Conservation (phyloP, 352 stramenopile species). For the Globisporangium uncinulatum region DNA sequence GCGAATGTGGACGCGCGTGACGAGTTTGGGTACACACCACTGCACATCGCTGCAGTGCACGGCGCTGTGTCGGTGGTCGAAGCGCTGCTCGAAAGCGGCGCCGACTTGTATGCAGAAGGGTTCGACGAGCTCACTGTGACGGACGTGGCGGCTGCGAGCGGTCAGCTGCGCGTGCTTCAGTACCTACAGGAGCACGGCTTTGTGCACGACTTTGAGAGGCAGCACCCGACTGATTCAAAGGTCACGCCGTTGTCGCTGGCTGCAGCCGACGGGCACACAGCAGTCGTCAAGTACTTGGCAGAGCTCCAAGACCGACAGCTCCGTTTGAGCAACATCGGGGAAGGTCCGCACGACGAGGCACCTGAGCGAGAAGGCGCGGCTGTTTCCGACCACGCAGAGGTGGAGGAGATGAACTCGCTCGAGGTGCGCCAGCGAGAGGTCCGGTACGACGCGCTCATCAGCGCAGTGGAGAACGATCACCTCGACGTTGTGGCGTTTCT, state of each 20-base stretch:
- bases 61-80: conserved; percentile 12
- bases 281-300: conserved; percentile 11
- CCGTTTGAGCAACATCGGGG: background rate
- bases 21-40: conserved; percentile 19
- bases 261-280: conserved; percentile 3
- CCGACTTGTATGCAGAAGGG: conserved; percentile 9
- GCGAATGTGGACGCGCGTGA: conserved; percentile 15
- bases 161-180: conserved; percentile 14
- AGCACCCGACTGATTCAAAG: conserved; percentile 8
- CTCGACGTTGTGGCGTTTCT: conserved; percentile 14
- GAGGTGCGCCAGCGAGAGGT: background rate
- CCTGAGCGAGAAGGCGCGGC: background rate
- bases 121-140: conserved; percentile 11
- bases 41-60: conserved; percentile 21
- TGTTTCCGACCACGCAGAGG: background rate
- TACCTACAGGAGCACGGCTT: conserved; percentile 14
- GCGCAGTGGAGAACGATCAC: conserved; percentile 11
- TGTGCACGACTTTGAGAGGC: conserved; percentile 13
- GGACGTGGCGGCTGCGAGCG: conserved; percentile 13
- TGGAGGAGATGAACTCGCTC: background rate
- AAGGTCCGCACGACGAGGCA: background rate
- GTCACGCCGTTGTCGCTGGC: conserved; percentile 12
- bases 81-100: conserved; percentile 19
- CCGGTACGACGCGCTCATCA: conserved; percentile 11
- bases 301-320: conserved; percentile 9